phyloP scores from a whole-genome alignment of 2,329 filamentous ascomycete genomes.

The Venturia aucupariae region DNA sequence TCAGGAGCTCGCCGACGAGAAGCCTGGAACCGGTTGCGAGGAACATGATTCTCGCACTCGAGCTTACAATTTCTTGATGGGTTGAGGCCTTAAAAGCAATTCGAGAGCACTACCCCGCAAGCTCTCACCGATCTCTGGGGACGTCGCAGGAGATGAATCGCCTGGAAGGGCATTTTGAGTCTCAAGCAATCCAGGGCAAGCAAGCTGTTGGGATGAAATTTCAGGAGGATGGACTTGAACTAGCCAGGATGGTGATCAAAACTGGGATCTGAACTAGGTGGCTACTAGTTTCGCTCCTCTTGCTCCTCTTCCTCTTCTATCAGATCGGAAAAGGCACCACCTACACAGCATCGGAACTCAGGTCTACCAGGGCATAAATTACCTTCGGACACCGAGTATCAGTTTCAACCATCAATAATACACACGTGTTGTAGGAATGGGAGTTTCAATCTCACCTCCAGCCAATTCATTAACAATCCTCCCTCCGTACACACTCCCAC shows the following conservation, averaged over 20 bases:
- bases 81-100: too few relatives aligned
- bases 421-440: background rate
- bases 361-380: background rate
- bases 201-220: background rate
- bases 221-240: background rate
- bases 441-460: background rate
- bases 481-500: background rate
- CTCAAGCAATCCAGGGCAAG: too few relatives aligned
- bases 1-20: background rate
- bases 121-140: too few relatives aligned
- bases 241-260: background rate
- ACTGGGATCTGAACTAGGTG: background rate
- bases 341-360: background rate
- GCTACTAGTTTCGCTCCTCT: background rate
- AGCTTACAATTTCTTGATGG: background rate
- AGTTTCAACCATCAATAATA: background rate
- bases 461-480: conserved; percentile 2
- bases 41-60: background rate
- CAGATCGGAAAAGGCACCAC: background rate
- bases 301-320: background rate
- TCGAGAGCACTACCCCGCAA: too few relatives aligned
- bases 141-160: too few relatives aligned
- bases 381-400: background rate
- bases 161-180: too few relatives aligned
- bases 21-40: background rate